A percentile compares a stretch with the other conserved stretches of the same genome.
phyloP scores from a whole-genome alignment of 371 early-diverging fungal genomes.

The Mortierella sp. region DNA sequence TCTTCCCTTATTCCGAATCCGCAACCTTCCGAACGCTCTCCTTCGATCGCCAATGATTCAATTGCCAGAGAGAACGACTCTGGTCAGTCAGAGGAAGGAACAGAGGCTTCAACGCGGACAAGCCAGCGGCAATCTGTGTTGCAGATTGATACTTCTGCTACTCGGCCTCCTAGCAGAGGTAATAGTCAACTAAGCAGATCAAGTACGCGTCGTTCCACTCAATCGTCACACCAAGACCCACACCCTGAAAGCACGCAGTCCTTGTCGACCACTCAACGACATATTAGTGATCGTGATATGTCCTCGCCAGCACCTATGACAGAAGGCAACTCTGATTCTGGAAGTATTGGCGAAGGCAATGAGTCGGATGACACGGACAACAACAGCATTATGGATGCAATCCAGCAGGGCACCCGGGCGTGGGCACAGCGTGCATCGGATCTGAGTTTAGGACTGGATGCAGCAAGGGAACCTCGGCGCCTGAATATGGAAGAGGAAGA shows the following conservation, averaged over 20 bases:
- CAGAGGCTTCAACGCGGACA: neutral
- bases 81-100: neutral
- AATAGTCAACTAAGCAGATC: constrained; percentile 5
- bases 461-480: neutral
- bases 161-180: constrained; percentile 16
- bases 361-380: neutral
- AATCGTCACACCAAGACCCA: too few species aligned
- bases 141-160: constrained; percentile 32
- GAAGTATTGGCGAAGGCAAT: too few species aligned
- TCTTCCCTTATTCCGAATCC: neutral
- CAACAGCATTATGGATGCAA: constrained; percentile 16
- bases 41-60: constrained; percentile 3
- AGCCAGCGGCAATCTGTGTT: constrained; percentile 21
- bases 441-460: constrained; percentile 8
- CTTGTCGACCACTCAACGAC: too few species aligned
- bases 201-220: too few species aligned
- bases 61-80: neutral
- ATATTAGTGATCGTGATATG: too few species aligned
- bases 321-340: too few species aligned
- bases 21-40: neutral
- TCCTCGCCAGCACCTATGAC: too few species aligned
- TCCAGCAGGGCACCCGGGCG: constrained; percentile 33
- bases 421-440: constrained; percentile 32
- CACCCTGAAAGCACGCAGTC: too few species aligned
- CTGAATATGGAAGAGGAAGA: constrained; percentile 12